phyloP scores from a whole-genome alignment of 2,329 filamentous ascomycete species.

The Fusarium camptoceras region DNA sequence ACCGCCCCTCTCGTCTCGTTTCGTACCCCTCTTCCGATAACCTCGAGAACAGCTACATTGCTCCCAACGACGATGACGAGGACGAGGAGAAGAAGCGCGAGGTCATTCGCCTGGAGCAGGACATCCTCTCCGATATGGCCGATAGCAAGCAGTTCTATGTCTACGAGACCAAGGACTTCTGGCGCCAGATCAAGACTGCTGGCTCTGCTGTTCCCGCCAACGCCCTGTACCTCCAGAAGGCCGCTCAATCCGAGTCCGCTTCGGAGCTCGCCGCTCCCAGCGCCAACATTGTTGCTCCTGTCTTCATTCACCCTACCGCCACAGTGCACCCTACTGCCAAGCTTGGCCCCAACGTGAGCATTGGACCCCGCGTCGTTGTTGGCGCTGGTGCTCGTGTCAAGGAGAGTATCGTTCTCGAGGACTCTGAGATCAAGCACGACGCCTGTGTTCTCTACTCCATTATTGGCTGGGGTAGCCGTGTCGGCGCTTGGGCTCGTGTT shows the following conservation, averaged over 20 bases:
- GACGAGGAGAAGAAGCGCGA: slow-evolving; percentile 84
- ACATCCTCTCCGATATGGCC: slow-evolving; percentile 93
- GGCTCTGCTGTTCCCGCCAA: slow-evolving; percentile 97
- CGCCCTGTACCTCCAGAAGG: slow-evolving; percentile 94
- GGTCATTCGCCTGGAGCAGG: slow-evolving; percentile 94
- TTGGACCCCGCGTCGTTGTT: slow-evolving; percentile 87
- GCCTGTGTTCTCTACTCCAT: slow-evolving; percentile 96
- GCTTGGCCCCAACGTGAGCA: slow-evolving; percentile 95
- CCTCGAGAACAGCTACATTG: slow-evolving; percentile 74
- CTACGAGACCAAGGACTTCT: slow-evolving; percentile 98
- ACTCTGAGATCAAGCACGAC: slow-evolving; percentile 95
- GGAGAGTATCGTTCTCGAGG: slow-evolving; percentile 95
- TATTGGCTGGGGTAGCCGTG: slow-evolving; percentile 94
- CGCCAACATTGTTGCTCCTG: slow-evolving; percentile 88
- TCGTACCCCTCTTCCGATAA: slow-evolving; percentile 98
- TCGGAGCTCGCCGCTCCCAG: slow-evolving; percentile 83
- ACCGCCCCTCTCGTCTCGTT: slow-evolving; percentile 83
- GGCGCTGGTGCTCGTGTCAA: slow-evolving; percentile 92
- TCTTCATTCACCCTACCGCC: slow-evolving; percentile 94
- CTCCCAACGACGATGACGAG: slow-evolving; percentile 66
- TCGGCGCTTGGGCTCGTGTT: slow-evolving; percentile 97
- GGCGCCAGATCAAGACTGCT: slow-evolving; percentile 99
- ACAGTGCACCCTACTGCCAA: slow-evolving; percentile 94
- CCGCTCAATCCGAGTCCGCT: slow-evolving; percentile 79
- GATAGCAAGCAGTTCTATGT: slow-evolving; percentile 99